A percentile compares a stretch with the other conserved stretches of the same genome.
phyloP scores from a whole-genome alignment of 495 filamentous ascomycete genomes.

The Penicillium silybi region DNA sequence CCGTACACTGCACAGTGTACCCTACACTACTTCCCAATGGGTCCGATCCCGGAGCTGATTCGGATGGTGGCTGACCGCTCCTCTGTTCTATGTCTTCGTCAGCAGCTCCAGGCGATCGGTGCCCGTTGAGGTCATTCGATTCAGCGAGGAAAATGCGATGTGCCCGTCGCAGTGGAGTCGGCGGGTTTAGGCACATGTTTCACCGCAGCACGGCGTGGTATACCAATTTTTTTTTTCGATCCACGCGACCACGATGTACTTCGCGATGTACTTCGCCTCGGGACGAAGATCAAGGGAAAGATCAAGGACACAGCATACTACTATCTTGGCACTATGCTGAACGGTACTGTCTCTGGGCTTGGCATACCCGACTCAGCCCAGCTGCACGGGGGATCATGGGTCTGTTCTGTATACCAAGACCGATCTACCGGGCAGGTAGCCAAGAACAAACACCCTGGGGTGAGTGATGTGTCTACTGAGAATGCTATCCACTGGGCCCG shows the following conservation, averaged over 20 bases:
- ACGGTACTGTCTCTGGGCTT: neutral
- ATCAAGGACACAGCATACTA: neutral
- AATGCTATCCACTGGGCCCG: neutral
- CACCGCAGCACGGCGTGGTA: conserved; percentile 2
- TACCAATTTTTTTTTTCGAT: neutral
- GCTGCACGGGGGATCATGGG: conserved; percentile 8
- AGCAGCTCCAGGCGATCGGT: conserved; percentile 10
- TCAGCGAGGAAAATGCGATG: neutral
- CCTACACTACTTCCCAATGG: neutral
- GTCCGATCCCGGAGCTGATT: conserved; percentile 10
- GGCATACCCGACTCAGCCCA: neutral
- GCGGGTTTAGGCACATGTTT: neutral
- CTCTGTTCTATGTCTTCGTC: conserved; percentile 12
- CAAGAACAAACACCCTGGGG: neutral
- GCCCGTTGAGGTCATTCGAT: conserved; percentile 6
- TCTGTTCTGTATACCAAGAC: conserved; percentile 16
- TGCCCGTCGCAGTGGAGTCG: conserved; percentile 1
- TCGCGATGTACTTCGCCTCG: neutral
- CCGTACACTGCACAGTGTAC: no score
- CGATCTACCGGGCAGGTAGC: conserved; percentile 13
- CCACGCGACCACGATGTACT: neutral
- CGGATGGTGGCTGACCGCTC: conserved; percentile 25
- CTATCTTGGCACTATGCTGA: conserved; percentile 7
- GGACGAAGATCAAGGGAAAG: neutral
- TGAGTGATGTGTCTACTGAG: neutral